Evolutionary conservation across 257 asterid genomes (phyloP), one percentile per base, ranked within the genome.

Genomic region (Verbascum thapsus): DNA sequence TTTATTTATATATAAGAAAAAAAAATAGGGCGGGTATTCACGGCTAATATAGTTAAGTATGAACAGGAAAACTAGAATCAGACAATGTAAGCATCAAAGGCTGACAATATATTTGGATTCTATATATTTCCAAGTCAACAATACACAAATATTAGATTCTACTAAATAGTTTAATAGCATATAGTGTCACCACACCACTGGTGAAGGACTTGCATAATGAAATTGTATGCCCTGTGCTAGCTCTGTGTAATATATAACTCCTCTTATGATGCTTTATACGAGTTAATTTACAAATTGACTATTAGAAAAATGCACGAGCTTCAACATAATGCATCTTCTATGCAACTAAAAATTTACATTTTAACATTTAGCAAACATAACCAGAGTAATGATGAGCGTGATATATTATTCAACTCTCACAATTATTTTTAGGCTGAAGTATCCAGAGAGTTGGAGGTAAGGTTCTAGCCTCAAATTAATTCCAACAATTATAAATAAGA

Each of bases 1-100:
- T 58, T 43, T 53, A 63, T 53, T 44, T 72, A 68, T 73, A 74
- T 69, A 63, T 40, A 68, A 60, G 43, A 64, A 62, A 40, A 16
- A n/a, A 69, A 47, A 67, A 70, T 42, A 70, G 50, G 59, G 54
- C 32, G 62, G 47, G 34, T 66, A 64, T 40, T 50, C 32, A 32
- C 12, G 19, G 63, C 51, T 62, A 42, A 64, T 37, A 51, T 64
- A 51, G 26, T 68, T 60, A 22, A 51, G 72, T 66, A 42, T 66
- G 57, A 50, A 48, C 57, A 58, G 39, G 39, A 34, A 58, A 40
- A 56, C 32, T 19, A 7, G 23, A 51, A 43, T 45, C 68, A 20
- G 32, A 49, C 11, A 54, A 11, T 49, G 71, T 53, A 60, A n/a
- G 40, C 61, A 38, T 48, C 61, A 69, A 53, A 72, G 63, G 53